These are phyloP conservation scores for Debaryomyces castellii DNA, from an alignment of 805 yeast species.

Conservation along the genomic window DNA sequence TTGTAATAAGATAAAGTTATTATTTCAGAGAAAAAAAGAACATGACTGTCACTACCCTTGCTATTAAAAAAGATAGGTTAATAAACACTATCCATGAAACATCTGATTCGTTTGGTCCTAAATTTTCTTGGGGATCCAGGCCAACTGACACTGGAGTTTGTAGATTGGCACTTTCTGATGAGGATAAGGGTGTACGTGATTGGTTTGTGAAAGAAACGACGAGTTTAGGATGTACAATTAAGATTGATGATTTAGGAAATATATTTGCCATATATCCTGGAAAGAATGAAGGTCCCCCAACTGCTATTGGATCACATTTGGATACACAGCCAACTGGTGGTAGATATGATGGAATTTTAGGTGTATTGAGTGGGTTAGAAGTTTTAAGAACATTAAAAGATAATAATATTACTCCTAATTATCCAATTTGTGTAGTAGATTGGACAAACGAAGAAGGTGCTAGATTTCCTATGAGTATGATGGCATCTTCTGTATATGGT, in stretches of 20 bases:
- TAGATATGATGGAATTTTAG: slow-evolving; percentile 70
- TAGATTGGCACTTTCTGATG: slow-evolving; percentile 60
- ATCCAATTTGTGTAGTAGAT: slow-evolving; percentile 61
- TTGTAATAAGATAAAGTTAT: no score
- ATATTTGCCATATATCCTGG: slow-evolving; percentile 69
- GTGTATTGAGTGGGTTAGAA: slow-evolving; percentile 67
- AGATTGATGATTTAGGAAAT: slow-evolving; percentile 65
- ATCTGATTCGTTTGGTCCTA: slow-evolving; percentile 57
- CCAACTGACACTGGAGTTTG: slow-evolving; percentile 57
- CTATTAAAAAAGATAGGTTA: slow-evolving; percentile 29
- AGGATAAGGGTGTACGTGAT: slow-evolving; percentile 62
- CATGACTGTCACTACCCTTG: neutral
- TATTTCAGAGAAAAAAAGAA: neutral
- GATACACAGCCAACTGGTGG: slow-evolving; percentile 84
- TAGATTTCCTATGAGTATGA: slow-evolving; percentile 65
- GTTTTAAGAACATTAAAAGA: slow-evolving; percentile 65
- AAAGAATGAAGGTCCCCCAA: slow-evolving; percentile 47
- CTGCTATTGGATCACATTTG: slow-evolving; percentile 70
- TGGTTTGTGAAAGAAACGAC: slow-evolving; percentile 60
- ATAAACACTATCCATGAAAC: slow-evolving; percentile 62
- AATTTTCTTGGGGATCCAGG: slow-evolving; percentile 57
- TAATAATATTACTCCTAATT: slow-evolving; percentile 57
- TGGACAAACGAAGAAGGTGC: slow-evolving; percentile 86
- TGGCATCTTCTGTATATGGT: slow-evolving; percentile 70
- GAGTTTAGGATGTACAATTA: slow-evolving; percentile 55